Base-by-base conservation (phyloP, 2,329 filamentous ascomycete species). In the Fusarium praegraminearum region DNA sequence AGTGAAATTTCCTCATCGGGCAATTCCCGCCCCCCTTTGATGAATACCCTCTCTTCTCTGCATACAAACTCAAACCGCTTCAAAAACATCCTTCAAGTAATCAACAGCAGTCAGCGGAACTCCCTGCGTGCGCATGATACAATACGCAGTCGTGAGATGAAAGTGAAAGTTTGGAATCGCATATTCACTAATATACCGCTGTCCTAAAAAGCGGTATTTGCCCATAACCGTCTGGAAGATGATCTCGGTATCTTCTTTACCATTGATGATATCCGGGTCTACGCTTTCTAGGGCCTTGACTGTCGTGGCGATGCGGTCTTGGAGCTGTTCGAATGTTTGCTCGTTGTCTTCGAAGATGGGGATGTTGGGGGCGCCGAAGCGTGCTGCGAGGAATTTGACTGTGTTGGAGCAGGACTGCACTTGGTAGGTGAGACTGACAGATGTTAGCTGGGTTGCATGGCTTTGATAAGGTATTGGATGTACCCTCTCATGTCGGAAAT, bases 111-210 rank as follows among this genome's bases (percentile, higher is more conserved):
- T 87, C 16, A 91, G n/a, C 0, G 82, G 82, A 28, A 90, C 85
- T 0, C 87, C 88, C 75, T 85, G 82, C 47, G 80, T 81, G 44
- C 89, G 79, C 72, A 91, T 74, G 53, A 91, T 85, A 3, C 78
- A 81, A 76, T 90, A 90, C 12, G 86, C 83, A 16, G 83, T 86
- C 13, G 80, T 81, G 13, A 86, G 61, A 68, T 91, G 89, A 68
- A 91, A 91, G 76, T 83, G 89, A 69, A 89, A 84, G 72, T 90
- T 89, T 5, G 88, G 86, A 26, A 89, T 73, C 4, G 78, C 81
- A 73, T 81, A 84, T 7, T 76, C 73, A 33, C 76, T 72, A 13
- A 86, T 68, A 70, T 86, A 88, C 2, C 76, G 72, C 57, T 79
- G 68, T 0, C 78, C 82, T 4, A 61, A 70, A 52, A 76, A 77